These are phyloP conservation scores for Aspergillus niger DNA, from an alignment of 2,329 filamentous ascomycete genomes.

Conservation along the genomic window DNA sequence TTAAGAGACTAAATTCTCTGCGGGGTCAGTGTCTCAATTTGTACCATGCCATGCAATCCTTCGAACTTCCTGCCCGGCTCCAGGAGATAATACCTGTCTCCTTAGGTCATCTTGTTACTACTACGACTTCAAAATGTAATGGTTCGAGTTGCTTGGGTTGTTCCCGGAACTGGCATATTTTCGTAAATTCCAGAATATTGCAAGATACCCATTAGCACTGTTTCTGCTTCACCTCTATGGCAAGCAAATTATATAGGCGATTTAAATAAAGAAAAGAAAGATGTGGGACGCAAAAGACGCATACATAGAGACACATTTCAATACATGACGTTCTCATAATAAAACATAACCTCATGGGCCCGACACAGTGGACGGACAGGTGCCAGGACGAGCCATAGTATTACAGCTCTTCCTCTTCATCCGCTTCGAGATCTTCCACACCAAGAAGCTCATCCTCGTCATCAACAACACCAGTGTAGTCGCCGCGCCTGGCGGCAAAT, in stretches of 20 bases:
- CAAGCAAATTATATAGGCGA: not conserved
- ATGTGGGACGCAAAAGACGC: not conserved
- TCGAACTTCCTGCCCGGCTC: too few relatives aligned
- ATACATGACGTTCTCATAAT: slow-evolving; percentile 5
- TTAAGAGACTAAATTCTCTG: too few relatives aligned
- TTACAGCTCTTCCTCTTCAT: slow-evolving; percentile 69
- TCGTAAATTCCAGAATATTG: too few relatives aligned
- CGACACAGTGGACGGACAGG: not conserved
- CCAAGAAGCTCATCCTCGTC: slow-evolving; percentile 94
- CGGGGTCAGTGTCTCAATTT: too few relatives aligned
- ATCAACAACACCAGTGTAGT: slow-evolving; percentile 85
- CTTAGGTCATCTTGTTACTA: too few relatives aligned
- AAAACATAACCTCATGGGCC: slow-evolving; percentile 17
- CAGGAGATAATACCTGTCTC: too few relatives aligned
- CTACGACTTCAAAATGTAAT: too few relatives aligned
- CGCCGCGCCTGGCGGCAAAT: slow-evolving; percentile 82
- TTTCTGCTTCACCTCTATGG: not conserved
- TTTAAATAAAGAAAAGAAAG: not conserved
- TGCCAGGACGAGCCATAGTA: not conserved
- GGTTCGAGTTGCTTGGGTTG: too few relatives aligned
- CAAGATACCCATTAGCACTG: too few relatives aligned
- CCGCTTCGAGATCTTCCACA: slow-evolving; percentile 81
- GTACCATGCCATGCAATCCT: too few relatives aligned
- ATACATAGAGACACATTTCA: slow-evolving; percentile 2
- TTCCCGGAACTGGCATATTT: too few relatives aligned